Evolutionary conservation across 1,284 basidiomycete species (phyloP).

Genomic region (Meripilus lineatus): DNA sequence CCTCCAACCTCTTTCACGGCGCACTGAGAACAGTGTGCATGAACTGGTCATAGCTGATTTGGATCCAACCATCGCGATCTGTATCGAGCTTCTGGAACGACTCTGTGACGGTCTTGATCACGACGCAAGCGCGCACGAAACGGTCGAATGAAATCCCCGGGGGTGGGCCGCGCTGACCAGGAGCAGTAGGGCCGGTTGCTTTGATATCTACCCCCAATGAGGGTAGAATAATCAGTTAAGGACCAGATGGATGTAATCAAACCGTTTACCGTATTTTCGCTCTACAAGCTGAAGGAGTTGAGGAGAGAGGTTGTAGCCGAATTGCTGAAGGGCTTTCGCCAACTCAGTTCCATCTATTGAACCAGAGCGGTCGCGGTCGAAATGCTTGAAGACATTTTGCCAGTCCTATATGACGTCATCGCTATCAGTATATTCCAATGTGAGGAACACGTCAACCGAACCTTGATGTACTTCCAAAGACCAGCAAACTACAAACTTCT

Average conservation of each 20-base stretch:
- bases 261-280: constrained; percentile 56
- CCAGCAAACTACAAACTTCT: constrained; percentile 53
- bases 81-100: constrained; percentile 55
- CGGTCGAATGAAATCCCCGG: constrained; percentile 76
- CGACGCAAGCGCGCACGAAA: constrained; percentile 79
- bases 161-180: constrained; percentile 23
- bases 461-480: constrained; percentile 78
- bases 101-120: constrained; percentile 73
- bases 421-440: not conserved
- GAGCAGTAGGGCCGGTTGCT: constrained; percentile 38
- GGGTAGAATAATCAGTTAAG: constrained; percentile 15
- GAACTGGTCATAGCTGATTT: constrained; percentile 74
- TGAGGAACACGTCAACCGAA: constrained; percentile 13
- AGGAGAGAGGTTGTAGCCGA: constrained; percentile 69
- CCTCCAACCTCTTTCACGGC: constrained; percentile 40
- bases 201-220: constrained; percentile 43
- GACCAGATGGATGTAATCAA: not conserved
- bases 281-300: constrained; percentile 56
- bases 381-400: constrained; percentile 77
- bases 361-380: constrained; percentile 72
- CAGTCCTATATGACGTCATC: constrained; percentile 43
- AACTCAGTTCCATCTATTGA: constrained; percentile 68
- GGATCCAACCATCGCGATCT: constrained; percentile 69
- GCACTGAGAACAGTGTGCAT: constrained; percentile 67
- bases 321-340: constrained; percentile 58